These are phyloP conservation scores for Amanita thiersii DNA, from an alignment of 768 basidiomycete genomes.

Conservation along the genomic window DNA sequence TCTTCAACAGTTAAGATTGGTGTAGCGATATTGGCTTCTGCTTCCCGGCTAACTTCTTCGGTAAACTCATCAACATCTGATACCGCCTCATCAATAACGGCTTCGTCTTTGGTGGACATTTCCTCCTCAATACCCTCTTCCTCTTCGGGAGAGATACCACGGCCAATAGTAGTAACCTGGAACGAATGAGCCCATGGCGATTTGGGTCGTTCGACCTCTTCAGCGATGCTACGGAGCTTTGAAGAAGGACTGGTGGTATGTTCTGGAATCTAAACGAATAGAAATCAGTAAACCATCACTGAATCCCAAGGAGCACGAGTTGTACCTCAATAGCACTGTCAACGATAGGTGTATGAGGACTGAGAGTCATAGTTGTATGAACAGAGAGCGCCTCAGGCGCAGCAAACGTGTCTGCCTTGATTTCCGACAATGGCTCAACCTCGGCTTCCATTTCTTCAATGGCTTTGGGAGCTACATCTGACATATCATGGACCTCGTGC, in stretches of 20 bases:
- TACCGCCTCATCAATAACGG: constrained; percentile 3
- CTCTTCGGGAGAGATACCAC: constrained; percentile 18
- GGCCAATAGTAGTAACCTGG: constrained; percentile 34
- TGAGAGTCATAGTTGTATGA: constrained; percentile 1
- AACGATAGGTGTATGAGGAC: constrained; percentile 4
- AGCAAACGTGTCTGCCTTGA: neutral
- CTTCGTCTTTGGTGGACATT: constrained; percentile 2
- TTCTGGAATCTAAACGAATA: constrained; percentile 2
- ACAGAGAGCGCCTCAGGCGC: constrained; percentile 1
- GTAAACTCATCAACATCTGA: neutral
- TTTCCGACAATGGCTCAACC: neutral
- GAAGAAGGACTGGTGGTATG: neutral
- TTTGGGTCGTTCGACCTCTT: constrained; percentile 33
- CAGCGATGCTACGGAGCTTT: constrained; percentile 4
- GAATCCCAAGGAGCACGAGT: neutral
- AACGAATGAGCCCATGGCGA: constrained; percentile 48
- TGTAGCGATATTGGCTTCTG: neutral
- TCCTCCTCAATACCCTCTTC: constrained; percentile 12
- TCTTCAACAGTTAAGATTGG: neutral
- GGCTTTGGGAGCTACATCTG: neutral
- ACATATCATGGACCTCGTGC: neutral
- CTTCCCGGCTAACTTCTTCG: neutral
- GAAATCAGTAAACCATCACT: neutral
- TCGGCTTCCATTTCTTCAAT: neutral
- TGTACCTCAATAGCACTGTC: constrained; percentile 9